These are phyloP conservation scores for Sequoia sempervirens DNA, from an alignment of 75 land plant genomes.

Conservation along the genomic window DNA sequence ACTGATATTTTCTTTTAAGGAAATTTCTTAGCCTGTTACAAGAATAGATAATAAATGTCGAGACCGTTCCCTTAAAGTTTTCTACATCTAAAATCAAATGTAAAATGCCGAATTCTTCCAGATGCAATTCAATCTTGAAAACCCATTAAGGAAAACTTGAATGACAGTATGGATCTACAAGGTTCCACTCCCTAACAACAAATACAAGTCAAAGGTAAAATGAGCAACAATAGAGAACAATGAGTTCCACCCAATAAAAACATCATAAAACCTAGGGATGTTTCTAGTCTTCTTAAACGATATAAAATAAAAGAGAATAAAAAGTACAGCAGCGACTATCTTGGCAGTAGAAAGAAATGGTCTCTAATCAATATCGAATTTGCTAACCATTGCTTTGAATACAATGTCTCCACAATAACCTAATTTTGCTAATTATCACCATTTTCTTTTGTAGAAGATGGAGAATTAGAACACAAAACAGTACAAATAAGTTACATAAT, in stretches of 20 bases:
- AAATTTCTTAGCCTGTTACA: conserved; percentile 3
- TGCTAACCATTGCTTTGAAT: no score
- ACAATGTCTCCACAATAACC: no score
- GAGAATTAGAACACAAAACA: no score
- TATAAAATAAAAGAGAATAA: no score
- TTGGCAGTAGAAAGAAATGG: no score
- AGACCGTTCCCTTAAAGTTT: background rate
- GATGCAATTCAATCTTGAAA: background rate
- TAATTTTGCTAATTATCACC: no score
- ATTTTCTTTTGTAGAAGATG: no score
- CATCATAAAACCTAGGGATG: background rate
- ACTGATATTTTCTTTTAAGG: background rate
- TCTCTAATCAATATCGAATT: no score
- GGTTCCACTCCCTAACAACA: background rate
- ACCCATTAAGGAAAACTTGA: background rate
- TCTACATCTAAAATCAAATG: background rate
- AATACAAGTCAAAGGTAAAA: background rate
- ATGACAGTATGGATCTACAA: background rate
- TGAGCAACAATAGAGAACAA: background rate
- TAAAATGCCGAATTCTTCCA: background rate
- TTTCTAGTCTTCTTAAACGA: background rate
- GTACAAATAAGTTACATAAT: no score
- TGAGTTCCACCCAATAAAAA: background rate
- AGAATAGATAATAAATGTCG: background rate
- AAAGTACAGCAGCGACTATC: no score